These are phyloP conservation scores for Colletotrichum trifolii DNA, from an alignment of 2,329 filamentous ascomycete genomes.

Conservation along the genomic window DNA sequence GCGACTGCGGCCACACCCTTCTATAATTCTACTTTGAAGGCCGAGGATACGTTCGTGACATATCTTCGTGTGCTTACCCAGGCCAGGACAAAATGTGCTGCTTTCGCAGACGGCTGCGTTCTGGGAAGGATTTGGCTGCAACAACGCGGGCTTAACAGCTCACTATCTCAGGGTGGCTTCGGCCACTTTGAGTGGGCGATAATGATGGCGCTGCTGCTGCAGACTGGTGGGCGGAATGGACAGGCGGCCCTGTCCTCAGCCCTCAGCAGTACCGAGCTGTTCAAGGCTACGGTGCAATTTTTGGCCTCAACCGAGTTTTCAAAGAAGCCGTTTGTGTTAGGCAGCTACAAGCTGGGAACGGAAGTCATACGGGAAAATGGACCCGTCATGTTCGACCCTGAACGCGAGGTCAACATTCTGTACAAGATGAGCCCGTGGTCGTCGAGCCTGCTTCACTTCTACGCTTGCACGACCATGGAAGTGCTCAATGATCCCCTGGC, in stretches of 20 bases:
- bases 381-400: conserved; percentile 83
- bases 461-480: conserved; percentile 79
- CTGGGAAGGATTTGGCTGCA: conserved; percentile 90
- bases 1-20: conserved; percentile 72
- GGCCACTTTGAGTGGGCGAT: conserved; percentile 91
- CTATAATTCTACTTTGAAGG: conserved; percentile 88
- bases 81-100: conserved; percentile 74
- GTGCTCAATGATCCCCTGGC: conserved; percentile 79
- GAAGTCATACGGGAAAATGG: conserved; percentile 56
- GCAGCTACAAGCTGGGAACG: conserved; percentile 54
- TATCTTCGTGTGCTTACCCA: conserved; percentile 82
- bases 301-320: conserved; percentile 78
- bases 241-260: conserved; percentile 79
- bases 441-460: conserved; percentile 76
- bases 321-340: conserved; percentile 71
- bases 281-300: conserved; percentile 94
- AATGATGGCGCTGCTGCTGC: conserved; percentile 82
- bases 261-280: conserved; percentile 91
- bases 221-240: conserved; percentile 79
- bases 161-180: conserved; percentile 82
- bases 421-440: conserved; percentile 94
- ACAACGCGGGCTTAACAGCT: conserved; percentile 82
- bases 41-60: conserved; percentile 77
- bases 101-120: conserved; percentile 85
- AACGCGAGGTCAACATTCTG: conserved; percentile 80